Conservation (phyloP, 805 yeast species). For the Saturnispora besseyi region DNA sequence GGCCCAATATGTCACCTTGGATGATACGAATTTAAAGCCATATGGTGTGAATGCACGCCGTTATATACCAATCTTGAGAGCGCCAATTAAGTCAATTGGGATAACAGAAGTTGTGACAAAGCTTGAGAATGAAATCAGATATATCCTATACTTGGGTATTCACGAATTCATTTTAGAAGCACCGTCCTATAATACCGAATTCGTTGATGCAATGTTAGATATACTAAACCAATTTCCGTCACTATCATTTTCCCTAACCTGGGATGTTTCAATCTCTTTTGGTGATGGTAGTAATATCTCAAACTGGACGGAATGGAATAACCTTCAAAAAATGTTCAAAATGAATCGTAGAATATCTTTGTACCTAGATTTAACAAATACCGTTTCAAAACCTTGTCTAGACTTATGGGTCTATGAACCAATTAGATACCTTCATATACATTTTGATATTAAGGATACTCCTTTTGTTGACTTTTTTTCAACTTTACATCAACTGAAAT, state of each 20-base stretch:
- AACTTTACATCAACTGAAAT: neutral
- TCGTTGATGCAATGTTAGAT: neutral
- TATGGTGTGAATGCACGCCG: neutral
- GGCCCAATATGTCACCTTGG: neutral
- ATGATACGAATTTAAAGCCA: neutral
- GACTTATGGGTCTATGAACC: constrained; percentile 3
- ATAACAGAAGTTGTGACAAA: neutral
- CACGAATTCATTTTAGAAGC: constrained; percentile 47
- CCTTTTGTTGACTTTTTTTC: neutral
- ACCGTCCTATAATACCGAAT: constrained; percentile 27
- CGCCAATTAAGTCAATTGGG: neutral
- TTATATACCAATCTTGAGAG: neutral
- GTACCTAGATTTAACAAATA: neutral
- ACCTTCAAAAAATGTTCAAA: neutral
- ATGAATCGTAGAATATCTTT: neutral
- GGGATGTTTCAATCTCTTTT: neutral
- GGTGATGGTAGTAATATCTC: neutral
- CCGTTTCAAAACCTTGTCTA: neutral
- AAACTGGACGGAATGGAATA: neutral
- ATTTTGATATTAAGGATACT: too few species aligned
- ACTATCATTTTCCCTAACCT: neutral
- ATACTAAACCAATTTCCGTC: neutral
- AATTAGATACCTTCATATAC: neutral
- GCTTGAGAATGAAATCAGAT: constrained; percentile 46
- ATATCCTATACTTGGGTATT: constrained; percentile 52